Base-by-base conservation (phyloP, 2,329 filamentous ascomycete genomes). In the Aspergillus cejpii region DNA sequence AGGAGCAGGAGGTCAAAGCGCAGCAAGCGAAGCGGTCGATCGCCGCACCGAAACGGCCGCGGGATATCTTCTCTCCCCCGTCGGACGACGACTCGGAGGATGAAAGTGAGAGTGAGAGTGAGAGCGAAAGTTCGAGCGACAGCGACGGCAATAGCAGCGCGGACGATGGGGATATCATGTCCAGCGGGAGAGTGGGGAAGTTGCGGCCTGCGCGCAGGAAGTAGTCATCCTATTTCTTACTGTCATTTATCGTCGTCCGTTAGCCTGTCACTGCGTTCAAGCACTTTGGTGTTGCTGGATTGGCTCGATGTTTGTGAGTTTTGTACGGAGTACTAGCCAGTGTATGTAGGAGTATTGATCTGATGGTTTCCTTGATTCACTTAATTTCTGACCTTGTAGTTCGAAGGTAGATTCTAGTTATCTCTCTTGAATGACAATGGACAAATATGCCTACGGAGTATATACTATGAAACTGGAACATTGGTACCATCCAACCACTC, bases 401-500 rank as follows among this genome's bases (percentile, higher is more conserved):
- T 43, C 41, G 12, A 31, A 12, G 15, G n/a, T n/a, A n/a, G n/a
- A n/a, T n/a, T n/a, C n/a, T n/a, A n/a, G n/a, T n/a, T n/a, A n/a
- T n/a, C n/a, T n/a, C n/a, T n/a, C n/a, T n/a, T n/a, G n/a, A n/a
- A n/a, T n/a, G n/a, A n/a, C n/a, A n/a, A n/a, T n/a, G n/a, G n/a
- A n/a, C n/a, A n/a, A n/a, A n/a, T n/a, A n/a, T n/a, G n/a, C n/a
- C n/a, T n/a, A n/a, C n/a, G n/a, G n/a, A n/a, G n/a, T n/a, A n/a
- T n/a, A n/a, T n/a, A n/a, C 54, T 33, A 65, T 21, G 61, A 61
- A 20, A 64, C 54, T 12, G 31, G 6, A n/a, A 31, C 37, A 24
- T 37, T 43, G 8, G 24, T 51, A 27, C 51, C 56, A 21, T 59
- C 56, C 15, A 56, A 44, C 59, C 59, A 67, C n/a, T 57, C 64